Percentiles rank a stretch among this genome's conserved stretches.
These are phyloP conservation scores for Candida suzukii DNA, from an alignment of 805 yeast species.

Conservation along the genomic window DNA sequence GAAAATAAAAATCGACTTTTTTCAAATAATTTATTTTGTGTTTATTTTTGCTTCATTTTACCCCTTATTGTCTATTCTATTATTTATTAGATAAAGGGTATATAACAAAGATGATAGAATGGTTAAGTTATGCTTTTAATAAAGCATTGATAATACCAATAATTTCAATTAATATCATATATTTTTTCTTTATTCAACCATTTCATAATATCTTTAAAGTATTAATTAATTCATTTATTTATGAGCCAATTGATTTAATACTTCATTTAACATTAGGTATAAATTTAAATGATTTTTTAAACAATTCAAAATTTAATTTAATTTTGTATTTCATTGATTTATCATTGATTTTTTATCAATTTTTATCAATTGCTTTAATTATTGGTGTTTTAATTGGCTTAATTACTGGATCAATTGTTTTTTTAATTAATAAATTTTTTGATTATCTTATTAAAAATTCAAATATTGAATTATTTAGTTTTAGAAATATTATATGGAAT, in stretches of 20 bases:
- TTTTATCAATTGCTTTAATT: conserved; percentile 12
- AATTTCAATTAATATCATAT: not conserved
- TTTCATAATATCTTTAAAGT: not conserved
- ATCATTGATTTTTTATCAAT: conserved; percentile 16
- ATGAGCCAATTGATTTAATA: not conserved
- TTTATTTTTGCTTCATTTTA: too few relatives aligned
- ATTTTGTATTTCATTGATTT: not conserved
- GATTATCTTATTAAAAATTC: conserved; percentile 7
- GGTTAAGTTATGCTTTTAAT: not conserved
- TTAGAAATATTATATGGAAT: not conserved
- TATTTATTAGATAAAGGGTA: too few relatives aligned
- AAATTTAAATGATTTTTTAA: not conserved
- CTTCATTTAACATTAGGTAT: not conserved
- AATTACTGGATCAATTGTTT: conserved; percentile 10
- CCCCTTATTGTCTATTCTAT: too few relatives aligned
- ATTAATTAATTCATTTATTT: not conserved
- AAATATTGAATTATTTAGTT: conserved; percentile 4
- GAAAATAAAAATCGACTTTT: too few relatives aligned
- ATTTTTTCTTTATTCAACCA: not conserved
- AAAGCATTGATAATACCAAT: not conserved
- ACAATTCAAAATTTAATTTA: not conserved
- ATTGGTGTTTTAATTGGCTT: conserved; percentile 16
- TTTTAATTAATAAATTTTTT: conserved; percentile 8
- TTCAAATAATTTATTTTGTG: too few relatives aligned
- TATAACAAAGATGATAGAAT: too few relatives aligned